These are phyloP conservation scores for Canavalia ensiformis DNA, from an alignment of 306 rosid genomes.

Conservation along the genomic window DNA sequence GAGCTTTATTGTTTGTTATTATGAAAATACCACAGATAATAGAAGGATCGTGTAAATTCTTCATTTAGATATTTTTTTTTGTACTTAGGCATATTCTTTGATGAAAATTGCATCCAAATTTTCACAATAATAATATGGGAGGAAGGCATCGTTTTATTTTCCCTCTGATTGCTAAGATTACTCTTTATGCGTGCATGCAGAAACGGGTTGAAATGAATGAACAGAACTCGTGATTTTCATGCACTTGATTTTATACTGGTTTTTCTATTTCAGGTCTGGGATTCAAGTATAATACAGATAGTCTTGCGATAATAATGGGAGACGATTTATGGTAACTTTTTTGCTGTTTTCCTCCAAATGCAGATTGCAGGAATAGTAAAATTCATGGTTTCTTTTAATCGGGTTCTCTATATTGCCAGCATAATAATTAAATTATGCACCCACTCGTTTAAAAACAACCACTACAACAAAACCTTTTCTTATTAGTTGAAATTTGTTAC, in stretches of 20 bases:
- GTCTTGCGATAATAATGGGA: not conserved
- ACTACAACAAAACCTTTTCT: not conserved
- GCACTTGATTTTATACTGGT: constrained; percentile 4
- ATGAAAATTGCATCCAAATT: constrained; percentile 47
- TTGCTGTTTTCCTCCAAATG: not conserved
- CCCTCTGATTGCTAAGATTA: constrained; percentile 4
- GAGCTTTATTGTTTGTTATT: constrained; percentile 32
- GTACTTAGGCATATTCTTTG: constrained; percentile 63
- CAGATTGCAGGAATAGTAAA: not conserved
- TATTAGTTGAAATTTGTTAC: not conserved
- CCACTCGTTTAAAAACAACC: not conserved
- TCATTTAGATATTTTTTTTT: constrained; percentile 32
- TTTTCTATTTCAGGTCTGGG: not conserved
- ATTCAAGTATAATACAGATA: not conserved
- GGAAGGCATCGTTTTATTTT: constrained; percentile 45
- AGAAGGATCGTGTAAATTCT: constrained; percentile 56
- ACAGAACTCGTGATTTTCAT: not conserved
- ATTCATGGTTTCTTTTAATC: not conserved
- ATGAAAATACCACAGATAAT: constrained; percentile 59
- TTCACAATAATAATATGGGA: constrained; percentile 53
- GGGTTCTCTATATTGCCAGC: not conserved
- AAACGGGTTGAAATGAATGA: not conserved
- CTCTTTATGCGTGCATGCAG: constrained; percentile 29
- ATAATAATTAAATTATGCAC: not conserved
- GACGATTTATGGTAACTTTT: not conserved